Evolutionary conservation across 306 rosid genomes (phyloP).

Genomic region (Crotalaria pallida): DNA sequence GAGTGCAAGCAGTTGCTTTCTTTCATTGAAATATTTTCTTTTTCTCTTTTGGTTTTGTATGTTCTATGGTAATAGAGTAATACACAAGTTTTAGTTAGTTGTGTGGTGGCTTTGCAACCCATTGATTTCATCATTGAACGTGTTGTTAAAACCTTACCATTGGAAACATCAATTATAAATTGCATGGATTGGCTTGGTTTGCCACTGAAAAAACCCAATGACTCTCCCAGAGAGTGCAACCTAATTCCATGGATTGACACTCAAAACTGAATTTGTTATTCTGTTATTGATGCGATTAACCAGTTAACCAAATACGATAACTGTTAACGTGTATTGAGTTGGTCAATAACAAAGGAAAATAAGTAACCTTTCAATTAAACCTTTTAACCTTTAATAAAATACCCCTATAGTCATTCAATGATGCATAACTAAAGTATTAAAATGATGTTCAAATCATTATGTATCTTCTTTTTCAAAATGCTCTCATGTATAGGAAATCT

Average conservation of each 20-base stretch:
- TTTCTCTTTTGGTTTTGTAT: neutral
- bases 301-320: too few relatives aligned
- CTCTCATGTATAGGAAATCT: too few relatives aligned
- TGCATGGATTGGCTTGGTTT: slow-evolving; percentile 42
- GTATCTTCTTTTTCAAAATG: too few relatives aligned
- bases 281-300: too few relatives aligned
- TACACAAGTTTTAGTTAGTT: slow-evolving; percentile 36
- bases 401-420: too few relatives aligned
- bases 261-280: too few relatives aligned
- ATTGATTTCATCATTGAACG: slow-evolving; percentile 30
- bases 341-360: too few relatives aligned
- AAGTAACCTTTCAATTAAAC: too few relatives aligned
- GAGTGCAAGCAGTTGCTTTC: slow-evolving; percentile 33
- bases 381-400: too few relatives aligned
- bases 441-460: too few relatives aligned
- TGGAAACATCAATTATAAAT: slow-evolving; percentile 27
- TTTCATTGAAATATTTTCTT: neutral
- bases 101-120: slow-evolving; percentile 38
- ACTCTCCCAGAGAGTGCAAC: slow-evolving; percentile 14
- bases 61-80: slow-evolving; percentile 21
- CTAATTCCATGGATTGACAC: slow-evolving; percentile 4
- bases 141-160: slow-evolving; percentile 33
- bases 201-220: slow-evolving; percentile 10
- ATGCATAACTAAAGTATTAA: too few relatives aligned
- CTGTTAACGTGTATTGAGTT: too few relatives aligned